phyloP scores from a whole-genome alignment of 768 basidiomycete genomes.

The Amanita jacksonii region DNA sequence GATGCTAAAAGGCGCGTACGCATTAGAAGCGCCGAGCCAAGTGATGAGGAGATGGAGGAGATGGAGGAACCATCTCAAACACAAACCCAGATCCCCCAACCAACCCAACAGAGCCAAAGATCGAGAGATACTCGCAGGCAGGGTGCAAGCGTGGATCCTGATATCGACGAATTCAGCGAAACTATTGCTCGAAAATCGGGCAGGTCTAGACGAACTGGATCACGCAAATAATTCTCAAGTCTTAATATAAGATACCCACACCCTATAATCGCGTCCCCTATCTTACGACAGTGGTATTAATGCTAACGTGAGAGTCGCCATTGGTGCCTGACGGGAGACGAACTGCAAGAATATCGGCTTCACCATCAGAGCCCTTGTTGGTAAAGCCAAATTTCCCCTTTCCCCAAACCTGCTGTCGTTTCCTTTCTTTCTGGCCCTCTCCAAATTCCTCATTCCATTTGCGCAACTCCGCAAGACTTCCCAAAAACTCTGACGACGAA shows the following conservation, averaged over 20 bases:
- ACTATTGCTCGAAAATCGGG: slow-evolving; percentile 17
- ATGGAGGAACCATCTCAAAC: slow-evolving; percentile 24
- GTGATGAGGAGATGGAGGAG: slow-evolving; percentile 37
- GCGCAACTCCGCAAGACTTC: slow-evolving; percentile 63
- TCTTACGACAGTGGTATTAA: slow-evolving; percentile 4
- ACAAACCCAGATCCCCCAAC: slow-evolving; percentile 14
- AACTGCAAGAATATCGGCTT: too few relatives aligned
- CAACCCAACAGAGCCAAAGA: slow-evolving; percentile 1
- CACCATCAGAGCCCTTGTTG: slow-evolving; percentile 20
- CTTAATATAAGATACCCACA: too few relatives aligned
- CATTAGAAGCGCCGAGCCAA: slow-evolving; percentile 20
- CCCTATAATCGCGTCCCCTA: not conserved
- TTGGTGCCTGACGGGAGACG: slow-evolving; percentile 17
- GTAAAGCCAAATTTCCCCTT: slow-evolving; percentile 84
- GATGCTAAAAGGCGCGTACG: slow-evolving; percentile 30
- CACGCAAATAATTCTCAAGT: not conserved
- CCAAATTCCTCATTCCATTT: slow-evolving; percentile 96
- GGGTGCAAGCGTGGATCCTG: slow-evolving; percentile 32
- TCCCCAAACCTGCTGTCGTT: slow-evolving; percentile 71
- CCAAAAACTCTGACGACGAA: slow-evolving; percentile 75
- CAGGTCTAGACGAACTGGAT: slow-evolving; percentile 6
- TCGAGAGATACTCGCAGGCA: slow-evolving; percentile 7
- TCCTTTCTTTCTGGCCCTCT: slow-evolving; percentile 64
- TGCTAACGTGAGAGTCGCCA: slow-evolving; percentile 17
- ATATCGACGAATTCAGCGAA: slow-evolving; percentile 27